Conservation (phyloP, 257 asterid species). For the Eucommia ulmoides region DNA sequence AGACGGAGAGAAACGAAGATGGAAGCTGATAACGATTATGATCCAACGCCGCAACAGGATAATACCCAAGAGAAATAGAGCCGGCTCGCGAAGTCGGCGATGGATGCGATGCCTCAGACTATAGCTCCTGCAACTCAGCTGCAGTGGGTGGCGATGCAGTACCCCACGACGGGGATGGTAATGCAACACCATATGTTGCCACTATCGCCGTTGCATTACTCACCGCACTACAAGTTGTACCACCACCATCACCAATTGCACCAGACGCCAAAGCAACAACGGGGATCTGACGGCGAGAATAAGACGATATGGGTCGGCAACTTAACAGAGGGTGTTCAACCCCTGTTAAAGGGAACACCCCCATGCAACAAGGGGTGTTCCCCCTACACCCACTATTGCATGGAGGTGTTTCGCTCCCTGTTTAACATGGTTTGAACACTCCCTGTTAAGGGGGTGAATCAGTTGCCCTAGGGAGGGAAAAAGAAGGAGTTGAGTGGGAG, state of each 20-base stretch:
- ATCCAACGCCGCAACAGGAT: conserved; percentile 22
- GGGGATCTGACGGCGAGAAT: conserved; percentile 66
- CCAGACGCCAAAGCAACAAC: conserved; percentile 23
- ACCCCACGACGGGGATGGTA: conserved; percentile 70
- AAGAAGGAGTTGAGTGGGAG: too few species aligned
- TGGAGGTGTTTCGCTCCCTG: too few species aligned
- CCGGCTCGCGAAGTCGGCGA: not conserved
- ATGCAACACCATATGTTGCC: conserved; percentile 77
- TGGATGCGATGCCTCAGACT: conserved; percentile 3
- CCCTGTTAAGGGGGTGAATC: too few species aligned
- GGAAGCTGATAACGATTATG: conserved; percentile 38
- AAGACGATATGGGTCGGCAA: conserved; percentile 98
- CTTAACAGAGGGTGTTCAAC: too few species aligned
- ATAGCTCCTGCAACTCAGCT: conserved; percentile 26
- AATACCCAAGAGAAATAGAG: not conserved
- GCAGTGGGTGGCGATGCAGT: conserved; percentile 78
- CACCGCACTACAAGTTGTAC: conserved; percentile 63
- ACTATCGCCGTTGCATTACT: conserved; percentile 35
- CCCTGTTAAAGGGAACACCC: too few species aligned
- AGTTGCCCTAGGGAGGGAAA: too few species aligned
- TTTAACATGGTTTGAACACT: too few species aligned
- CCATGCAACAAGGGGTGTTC: too few species aligned
- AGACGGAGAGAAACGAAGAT: conserved; percentile 12
- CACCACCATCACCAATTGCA: conserved; percentile 28
- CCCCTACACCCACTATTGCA: too few species aligned